A percentile compares a stretch with the other conserved stretches of the same genome.
Evolutionary conservation across 306 rosid genomes (phyloP).

Genomic region (Quercus alba): DNA sequence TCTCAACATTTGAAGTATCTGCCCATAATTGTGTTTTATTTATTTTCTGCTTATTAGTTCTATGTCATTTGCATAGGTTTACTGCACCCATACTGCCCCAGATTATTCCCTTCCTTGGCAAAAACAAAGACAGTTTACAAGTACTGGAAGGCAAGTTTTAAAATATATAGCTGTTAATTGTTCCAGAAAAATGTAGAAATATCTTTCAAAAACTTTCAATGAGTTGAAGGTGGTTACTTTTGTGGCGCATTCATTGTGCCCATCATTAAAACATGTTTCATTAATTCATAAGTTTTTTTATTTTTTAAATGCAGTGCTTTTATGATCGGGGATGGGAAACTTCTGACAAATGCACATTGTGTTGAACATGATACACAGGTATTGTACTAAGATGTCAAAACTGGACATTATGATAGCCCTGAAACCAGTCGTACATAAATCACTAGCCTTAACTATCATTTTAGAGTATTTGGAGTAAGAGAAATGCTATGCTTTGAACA

Average conservation of each 20-base stretch:
- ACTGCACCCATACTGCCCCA: conserved; percentile 94
- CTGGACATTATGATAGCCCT: background rate
- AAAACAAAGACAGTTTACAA: conserved; percentile 90
- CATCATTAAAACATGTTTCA: background rate
- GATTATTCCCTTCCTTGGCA: conserved; percentile 99
- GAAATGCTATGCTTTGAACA: too few relatives aligned
- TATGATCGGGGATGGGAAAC: conserved; percentile 84
- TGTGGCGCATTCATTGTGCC: background rate
- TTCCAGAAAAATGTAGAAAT: conserved; percentile 1
- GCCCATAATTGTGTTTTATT: conserved; percentile 1
- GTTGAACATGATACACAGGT: conserved; percentile 98
- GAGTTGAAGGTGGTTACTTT: background rate
- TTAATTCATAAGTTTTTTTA: background rate
- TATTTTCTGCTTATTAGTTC: conserved; percentile 11
- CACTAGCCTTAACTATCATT: background rate
- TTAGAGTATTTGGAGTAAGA: too few relatives aligned
- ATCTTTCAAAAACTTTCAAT: background rate
- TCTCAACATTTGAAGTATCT: background rate
- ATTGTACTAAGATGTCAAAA: conserved; percentile 21
- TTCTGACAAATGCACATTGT: conserved; percentile 95
- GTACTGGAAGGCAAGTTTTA: conserved; percentile 90
- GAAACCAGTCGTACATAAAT: background rate
- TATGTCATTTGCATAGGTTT: conserved; percentile 53
- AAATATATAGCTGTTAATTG: conserved; percentile 18
- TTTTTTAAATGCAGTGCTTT: conserved; percentile 68